A percentile compares a stretch with the other conserved stretches of the same genome.
Conservation (phyloP, 441 rosid species). For the Omphalea diandra region DNA sequence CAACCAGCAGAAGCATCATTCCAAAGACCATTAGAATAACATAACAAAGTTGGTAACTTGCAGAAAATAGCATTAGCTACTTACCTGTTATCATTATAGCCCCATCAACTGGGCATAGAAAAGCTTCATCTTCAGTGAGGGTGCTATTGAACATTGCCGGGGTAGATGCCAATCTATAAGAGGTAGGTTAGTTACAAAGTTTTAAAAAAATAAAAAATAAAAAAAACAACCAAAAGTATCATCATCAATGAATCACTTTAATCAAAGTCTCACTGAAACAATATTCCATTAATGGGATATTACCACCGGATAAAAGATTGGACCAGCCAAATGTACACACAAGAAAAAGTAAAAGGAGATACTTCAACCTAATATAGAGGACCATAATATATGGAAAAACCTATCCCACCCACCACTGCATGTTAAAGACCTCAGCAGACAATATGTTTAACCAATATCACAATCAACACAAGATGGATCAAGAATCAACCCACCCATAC, state of each 20-base stretch:
- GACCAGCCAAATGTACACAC: conserved; percentile 8
- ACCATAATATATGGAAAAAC: not conserved
- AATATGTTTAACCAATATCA: not conserved
- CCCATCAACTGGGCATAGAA: conserved; percentile 93
- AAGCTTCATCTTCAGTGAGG: conserved; percentile 61
- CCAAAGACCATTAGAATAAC: not conserved
- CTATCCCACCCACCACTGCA: not conserved
- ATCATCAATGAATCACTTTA: not conserved
- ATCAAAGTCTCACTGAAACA: not conserved
- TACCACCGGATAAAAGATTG: not conserved
- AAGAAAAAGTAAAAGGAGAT: not conserved
- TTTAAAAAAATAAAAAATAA: not conserved
- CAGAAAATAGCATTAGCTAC: conserved; percentile 13
- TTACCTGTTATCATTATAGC: conserved; percentile 98
- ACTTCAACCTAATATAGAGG: not conserved
- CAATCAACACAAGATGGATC: conserved; percentile 12
- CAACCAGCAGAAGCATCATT: conserved; percentile 8
- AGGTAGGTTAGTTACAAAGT: conserved; percentile 10
- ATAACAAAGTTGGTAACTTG: conserved; percentile 9
- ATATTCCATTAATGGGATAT: not conserved
- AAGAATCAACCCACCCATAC: conserved; percentile 69
- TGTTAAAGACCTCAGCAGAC: not conserved
- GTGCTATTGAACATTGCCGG: conserved; percentile 99
- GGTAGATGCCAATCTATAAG: conserved; percentile 84
- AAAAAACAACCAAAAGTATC: not conserved